Conservation (phyloP, 2,329 filamentous ascomycete genomes). For the Cladosporium austrohemisphaericum region DNA sequence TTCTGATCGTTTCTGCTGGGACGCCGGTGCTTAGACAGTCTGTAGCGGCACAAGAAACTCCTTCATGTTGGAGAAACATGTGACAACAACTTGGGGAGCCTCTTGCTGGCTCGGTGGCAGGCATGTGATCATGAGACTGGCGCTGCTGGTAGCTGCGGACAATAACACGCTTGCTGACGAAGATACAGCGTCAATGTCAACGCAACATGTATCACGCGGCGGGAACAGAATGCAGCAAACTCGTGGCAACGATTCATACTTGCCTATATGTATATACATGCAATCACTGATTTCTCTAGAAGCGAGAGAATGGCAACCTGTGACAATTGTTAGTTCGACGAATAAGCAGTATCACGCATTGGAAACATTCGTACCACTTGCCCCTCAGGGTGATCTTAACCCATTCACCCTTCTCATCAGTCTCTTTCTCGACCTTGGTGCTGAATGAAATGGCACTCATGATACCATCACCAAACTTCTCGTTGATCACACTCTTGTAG, state of each 20-base stretch:
- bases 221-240: background rate
- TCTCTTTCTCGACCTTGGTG: slow-evolving; percentile 91
- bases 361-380: slow-evolving; percentile 63
- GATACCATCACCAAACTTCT: slow-evolving; percentile 78
- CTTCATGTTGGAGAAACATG: background rate
- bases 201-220: too few species aligned
- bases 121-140: slow-evolving; percentile 6
- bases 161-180: background rate
- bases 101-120: background rate
- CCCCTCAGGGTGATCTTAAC: slow-evolving; percentile 78
- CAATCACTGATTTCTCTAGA: slow-evolving; percentile 31
- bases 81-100: background rate
- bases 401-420: slow-evolving; percentile 79
- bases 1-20: background rate
- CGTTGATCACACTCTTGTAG: slow-evolving; percentile 91
- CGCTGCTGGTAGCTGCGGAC: background rate
- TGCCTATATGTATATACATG: slow-evolving; percentile 12
- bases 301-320: slow-evolving; percentile 49
- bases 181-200: background rate
- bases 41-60: too few species aligned
- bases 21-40: background rate
- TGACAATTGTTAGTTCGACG: slow-evolving; percentile 14
- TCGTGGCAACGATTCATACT: slow-evolving; percentile 5
- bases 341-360: background rate
- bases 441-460: slow-evolving; percentile 94